These are phyloP conservation scores for Epicoccum nigrum DNA, from an alignment of 2,329 filamentous ascomycete species.

Conservation along the genomic window DNA sequence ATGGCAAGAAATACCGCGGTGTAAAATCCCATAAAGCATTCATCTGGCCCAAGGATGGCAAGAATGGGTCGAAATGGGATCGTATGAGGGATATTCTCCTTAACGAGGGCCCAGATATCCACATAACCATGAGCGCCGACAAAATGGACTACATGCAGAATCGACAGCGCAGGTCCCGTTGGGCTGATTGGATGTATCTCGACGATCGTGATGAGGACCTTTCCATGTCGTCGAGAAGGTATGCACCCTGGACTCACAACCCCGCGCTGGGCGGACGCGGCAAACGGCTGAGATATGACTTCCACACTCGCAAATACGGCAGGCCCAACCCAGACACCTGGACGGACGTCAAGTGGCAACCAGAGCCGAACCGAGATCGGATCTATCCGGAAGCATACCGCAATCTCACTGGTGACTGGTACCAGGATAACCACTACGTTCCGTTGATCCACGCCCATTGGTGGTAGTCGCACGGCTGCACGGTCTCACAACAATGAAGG, in stretches of 20 bases:
- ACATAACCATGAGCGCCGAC: slow-evolving; percentile 49
- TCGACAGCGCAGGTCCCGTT: slow-evolving; percentile 45
- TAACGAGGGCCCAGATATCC: slow-evolving; percentile 54
- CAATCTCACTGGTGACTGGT: slow-evolving; percentile 37
- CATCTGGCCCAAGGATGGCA: slow-evolving; percentile 54
- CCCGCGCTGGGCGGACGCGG: slow-evolving; percentile 23
- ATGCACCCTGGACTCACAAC: slow-evolving; percentile 25
- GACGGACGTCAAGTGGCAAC: slow-evolving; percentile 42
- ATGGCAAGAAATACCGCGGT: slow-evolving; percentile 22
- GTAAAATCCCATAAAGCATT: slow-evolving; percentile 49
- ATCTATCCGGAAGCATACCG: slow-evolving; percentile 35
- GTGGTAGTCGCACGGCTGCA: neutral
- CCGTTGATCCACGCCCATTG: slow-evolving; percentile 6
- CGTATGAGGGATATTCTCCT: slow-evolving; percentile 52
- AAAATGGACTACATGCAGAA: slow-evolving; percentile 47
- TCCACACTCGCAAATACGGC: slow-evolving; percentile 42
- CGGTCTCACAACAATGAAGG: neutral
- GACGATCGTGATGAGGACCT: slow-evolving; percentile 26
- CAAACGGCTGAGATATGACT: slow-evolving; percentile 43
- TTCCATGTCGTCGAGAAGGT: slow-evolving; percentile 20
- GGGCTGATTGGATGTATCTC: slow-evolving; percentile 44
- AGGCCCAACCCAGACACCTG: slow-evolving; percentile 33
- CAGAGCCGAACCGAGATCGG: slow-evolving; percentile 27
- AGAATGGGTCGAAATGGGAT: slow-evolving; percentile 43
- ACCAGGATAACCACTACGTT: slow-evolving; percentile 25